These are phyloP conservation scores for Yamadazyma ubonensis DNA, from an alignment of 805 yeast species.

Conservation along the genomic window DNA sequence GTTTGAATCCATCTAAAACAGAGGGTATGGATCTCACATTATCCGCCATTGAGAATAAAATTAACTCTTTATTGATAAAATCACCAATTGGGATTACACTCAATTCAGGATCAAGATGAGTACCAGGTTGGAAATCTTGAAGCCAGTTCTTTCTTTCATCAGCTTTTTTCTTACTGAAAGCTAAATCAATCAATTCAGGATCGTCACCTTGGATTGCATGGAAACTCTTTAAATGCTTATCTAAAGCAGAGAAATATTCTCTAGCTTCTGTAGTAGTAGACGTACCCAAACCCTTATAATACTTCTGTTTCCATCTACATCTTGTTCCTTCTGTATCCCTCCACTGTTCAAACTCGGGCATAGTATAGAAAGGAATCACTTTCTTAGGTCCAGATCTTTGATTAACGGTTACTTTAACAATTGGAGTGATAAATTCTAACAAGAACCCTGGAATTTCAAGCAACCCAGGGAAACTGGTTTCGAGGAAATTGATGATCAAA, in stretches of 20 bases:
- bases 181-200: slow-evolving; percentile 76
- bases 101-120: slow-evolving; percentile 78
- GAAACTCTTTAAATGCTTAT: slow-evolving; percentile 81
- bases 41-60: slow-evolving; percentile 94
- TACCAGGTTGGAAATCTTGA: slow-evolving; percentile 86
- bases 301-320: slow-evolving; percentile 87
- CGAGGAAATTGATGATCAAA: slow-evolving; percentile 86
- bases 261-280: slow-evolving; percentile 80
- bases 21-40: slow-evolving; percentile 94
- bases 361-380: slow-evolving; percentile 76
- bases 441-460: slow-evolving; percentile 87
- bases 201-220: slow-evolving; percentile 80
- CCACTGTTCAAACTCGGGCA: slow-evolving; percentile 97
- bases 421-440: slow-evolving; percentile 93
- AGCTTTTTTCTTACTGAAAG: slow-evolving; percentile 91
- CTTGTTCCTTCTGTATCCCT: slow-evolving; percentile 74
- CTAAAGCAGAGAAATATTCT: slow-evolving; percentile 83
- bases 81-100: slow-evolving; percentile 84
- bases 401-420: slow-evolving; percentile 79
- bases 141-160: slow-evolving; percentile 98
- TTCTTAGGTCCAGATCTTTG: slow-evolving; percentile 57
- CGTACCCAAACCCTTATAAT: slow-evolving; percentile 98
- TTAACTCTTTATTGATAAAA: slow-evolving; percentile 91
- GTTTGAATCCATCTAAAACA: slow-evolving; percentile 91
- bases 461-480: slow-evolving; percentile 91